Percentiles rank a stretch among this genome's conserved stretches.
Evolutionary conservation across 192 early-diverging fungal genomes (phyloP).

Genomic region (Glomus cerebriforme): DNA sequence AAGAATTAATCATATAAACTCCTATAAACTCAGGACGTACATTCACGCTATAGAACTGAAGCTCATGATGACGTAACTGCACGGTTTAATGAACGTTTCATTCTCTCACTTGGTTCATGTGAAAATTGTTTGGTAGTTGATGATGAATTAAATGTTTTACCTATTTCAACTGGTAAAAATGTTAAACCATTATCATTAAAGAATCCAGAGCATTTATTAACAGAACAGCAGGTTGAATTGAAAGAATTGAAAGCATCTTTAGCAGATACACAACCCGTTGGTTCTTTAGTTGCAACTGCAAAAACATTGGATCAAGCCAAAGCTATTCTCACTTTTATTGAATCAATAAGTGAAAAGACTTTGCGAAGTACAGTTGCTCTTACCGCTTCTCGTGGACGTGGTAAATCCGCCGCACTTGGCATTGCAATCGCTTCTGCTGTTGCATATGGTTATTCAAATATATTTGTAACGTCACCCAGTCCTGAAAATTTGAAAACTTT

Average conservation of each 20-base stretch:
- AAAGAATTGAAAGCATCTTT: constrained; percentile 82
- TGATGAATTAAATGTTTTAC: constrained; percentile 97
- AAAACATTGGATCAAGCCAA: constrained; percentile 96
- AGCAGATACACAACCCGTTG: constrained; percentile 89
- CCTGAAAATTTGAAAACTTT: constrained; percentile 98
- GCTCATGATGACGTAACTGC: constrained; percentile 90
- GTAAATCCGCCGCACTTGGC: constrained; percentile 96
- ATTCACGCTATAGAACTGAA: constrained; percentile 93
- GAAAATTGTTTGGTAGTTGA: constrained; percentile 91
- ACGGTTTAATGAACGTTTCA: constrained; percentile 97
- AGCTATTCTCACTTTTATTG: constrained; percentile 95
- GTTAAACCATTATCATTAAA: constrained; percentile 83
- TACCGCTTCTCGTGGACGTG: constrained; percentile 94
- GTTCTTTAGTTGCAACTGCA: constrained; percentile 75
- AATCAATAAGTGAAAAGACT: constrained; percentile 93
- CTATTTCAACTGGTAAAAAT: constrained; percentile 89
- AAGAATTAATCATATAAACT: too few species aligned
- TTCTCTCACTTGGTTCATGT: constrained; percentile 89
- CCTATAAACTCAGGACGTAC: too few species aligned
- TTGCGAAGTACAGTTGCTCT: constrained; percentile 89
- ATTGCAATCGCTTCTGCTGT: constrained; percentile 93
- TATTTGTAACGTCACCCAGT: constrained; percentile 96
- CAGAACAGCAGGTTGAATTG: constrained; percentile 66
- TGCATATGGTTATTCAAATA: constrained; percentile 98
- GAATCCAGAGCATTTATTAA: constrained; percentile 47